A percentile compares a stretch with the other conserved stretches of the same genome.
Evolutionary conservation across 306 rosid species (phyloP).

Genomic region (Cucurbita moschata): DNA sequence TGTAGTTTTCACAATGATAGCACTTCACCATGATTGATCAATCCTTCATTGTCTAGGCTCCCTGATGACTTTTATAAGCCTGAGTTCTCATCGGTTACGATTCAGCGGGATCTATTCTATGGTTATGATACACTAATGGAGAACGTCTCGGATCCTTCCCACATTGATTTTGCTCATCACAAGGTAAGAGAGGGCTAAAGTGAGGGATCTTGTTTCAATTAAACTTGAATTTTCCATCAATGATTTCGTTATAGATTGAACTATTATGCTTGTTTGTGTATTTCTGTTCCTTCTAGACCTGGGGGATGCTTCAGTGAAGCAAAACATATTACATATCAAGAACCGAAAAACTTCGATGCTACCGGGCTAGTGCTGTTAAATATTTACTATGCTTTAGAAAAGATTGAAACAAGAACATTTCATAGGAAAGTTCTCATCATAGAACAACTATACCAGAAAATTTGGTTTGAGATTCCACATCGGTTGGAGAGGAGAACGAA

Average conservation of each 20-base stretch:
- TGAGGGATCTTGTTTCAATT: background rate
- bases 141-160: slow-evolving; percentile 96
- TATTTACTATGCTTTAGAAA: background rate
- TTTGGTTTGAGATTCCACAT: background rate
- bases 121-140: slow-evolving; percentile 98
- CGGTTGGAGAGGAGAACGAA: too few relatives aligned
- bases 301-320: background rate
- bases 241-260: background rate
- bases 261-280: background rate
- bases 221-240: background rate
- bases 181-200: slow-evolving; percentile 31
- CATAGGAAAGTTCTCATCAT: background rate
- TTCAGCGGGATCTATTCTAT: slow-evolving; percentile 97
- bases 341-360: background rate
- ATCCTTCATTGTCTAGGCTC: slow-evolving; percentile 39
- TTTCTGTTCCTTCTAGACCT: background rate
- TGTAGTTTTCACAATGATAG: too few relatives aligned
- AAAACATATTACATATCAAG: background rate
- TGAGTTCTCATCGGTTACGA: slow-evolving; percentile 82
- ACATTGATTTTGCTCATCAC: slow-evolving; percentile 97
- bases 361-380: background rate
- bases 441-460: background rate
- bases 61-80: slow-evolving; percentile 72
- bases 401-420: background rate
- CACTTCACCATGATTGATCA: background rate